These are phyloP conservation scores for Neurospora intermedia DNA, from an alignment of 495 filamentous ascomycete genomes.

Conservation along the genomic window DNA sequence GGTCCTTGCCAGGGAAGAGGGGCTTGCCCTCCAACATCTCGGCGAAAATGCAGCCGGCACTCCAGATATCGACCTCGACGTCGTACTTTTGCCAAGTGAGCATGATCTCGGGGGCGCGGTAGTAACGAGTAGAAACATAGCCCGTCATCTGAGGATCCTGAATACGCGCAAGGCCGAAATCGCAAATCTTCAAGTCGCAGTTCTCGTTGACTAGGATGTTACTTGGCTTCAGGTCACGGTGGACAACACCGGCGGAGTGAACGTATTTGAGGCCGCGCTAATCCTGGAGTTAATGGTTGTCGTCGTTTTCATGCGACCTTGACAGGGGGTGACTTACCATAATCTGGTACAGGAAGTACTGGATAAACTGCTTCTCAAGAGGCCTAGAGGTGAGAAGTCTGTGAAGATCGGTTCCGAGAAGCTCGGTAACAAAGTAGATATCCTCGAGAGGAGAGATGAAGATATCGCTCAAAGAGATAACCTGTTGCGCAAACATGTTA, in stretches of 20 bases:
- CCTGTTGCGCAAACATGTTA: conserved; percentile 37
- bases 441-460: conserved; percentile 99
- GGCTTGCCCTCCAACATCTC: conserved; percentile 99
- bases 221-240: conserved; percentile 93
- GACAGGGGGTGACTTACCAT: conserved; percentile 48
- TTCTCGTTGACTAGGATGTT: conserved; percentile 99
- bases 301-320: neutral
- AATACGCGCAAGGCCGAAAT: conserved; percentile 93
- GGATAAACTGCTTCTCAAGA: conserved; percentile 97
- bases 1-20: conserved; percentile 96
- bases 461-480: conserved; percentile 97
- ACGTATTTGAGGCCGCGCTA: conserved; percentile 98
- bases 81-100: conserved; percentile 99
- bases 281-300: neutral
- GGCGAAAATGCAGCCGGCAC: conserved; percentile 96
- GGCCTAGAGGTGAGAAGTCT: conserved; percentile 89
- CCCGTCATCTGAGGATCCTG: conserved; percentile 99
- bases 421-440: conserved; percentile 97
- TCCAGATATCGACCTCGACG: conserved; percentile 99
- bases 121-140: conserved; percentile 97
- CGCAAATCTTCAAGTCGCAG: conserved; percentile 98
- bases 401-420: conserved; percentile 93
- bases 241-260: conserved; percentile 94
- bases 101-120: conserved; percentile 98
- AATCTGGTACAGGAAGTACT: conserved; percentile 99